These are phyloP conservation scores for Pterula multifida DNA, from an alignment of 1,284 basidiomycete species.

Conservation along the genomic window DNA sequence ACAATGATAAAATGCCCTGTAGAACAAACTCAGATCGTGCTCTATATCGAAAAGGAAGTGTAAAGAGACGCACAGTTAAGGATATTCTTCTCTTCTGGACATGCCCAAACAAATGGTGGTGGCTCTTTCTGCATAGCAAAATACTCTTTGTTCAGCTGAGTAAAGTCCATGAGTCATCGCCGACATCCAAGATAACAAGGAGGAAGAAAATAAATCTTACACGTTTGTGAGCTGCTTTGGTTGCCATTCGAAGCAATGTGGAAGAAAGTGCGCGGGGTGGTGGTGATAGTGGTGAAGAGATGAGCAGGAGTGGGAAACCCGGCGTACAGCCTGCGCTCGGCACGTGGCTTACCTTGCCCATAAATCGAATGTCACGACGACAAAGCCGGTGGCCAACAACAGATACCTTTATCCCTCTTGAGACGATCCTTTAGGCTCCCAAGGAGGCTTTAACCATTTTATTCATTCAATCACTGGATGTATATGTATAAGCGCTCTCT, in stretches of 20 bases:
- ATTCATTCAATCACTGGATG: too few species aligned
- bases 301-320: neutral
- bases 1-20: conserved; percentile 90
- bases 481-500: too few species aligned
- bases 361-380: neutral
- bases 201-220: conserved; percentile 28
- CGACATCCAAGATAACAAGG: conserved; percentile 3
- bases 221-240: conserved; percentile 75
- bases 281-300: neutral
- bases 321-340: neutral
- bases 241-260: conserved; percentile 41
- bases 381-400: neutral
- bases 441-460: too few species aligned
- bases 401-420: too few species aligned
- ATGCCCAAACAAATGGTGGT: conserved; percentile 89
- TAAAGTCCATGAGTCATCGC: conserved; percentile 5
- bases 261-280: conserved; percentile 3
- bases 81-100: conserved; percentile 94
- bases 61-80: conserved; percentile 53
- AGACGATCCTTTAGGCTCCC: too few species aligned
- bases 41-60: conserved; percentile 5
- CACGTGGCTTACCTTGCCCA: neutral
- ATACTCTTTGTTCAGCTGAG: conserved; percentile 80
- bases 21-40: conserved; percentile 7
- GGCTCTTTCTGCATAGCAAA: conserved; percentile 88